Conservation (phyloP, 2,329 filamentous ascomycete species). For the Neonectria magnoliae region DNA sequence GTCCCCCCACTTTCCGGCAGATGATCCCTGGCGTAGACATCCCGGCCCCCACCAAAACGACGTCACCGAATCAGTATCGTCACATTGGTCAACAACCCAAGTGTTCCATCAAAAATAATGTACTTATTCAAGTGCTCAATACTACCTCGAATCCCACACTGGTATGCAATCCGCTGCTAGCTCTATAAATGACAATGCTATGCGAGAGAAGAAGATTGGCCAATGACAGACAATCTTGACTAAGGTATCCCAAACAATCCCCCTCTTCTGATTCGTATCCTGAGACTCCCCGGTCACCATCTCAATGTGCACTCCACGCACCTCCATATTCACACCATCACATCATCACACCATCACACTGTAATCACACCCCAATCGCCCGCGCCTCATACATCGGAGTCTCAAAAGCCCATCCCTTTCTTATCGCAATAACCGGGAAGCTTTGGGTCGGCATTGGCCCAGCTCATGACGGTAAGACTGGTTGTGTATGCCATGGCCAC, state of each 20-base stretch:
- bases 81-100: conserved; percentile 21
- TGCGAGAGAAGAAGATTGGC: conserved; percentile 26
- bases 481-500: conserved; percentile 95
- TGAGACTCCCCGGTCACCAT: conserved; percentile 5
- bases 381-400: neutral
- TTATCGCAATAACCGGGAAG: conserved; percentile 66
- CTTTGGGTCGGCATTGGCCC: conserved; percentile 70
- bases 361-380: neutral
- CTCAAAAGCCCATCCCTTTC: conserved; percentile 37
- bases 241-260: conserved; percentile 17
- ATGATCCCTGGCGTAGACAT: neutral
- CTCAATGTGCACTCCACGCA: neutral
- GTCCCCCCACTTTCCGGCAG: conserved; percentile 39
- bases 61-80: conserved; percentile 23
- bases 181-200: conserved; percentile 41
- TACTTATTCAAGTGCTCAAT: neutral
- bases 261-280: conserved; percentile 3
- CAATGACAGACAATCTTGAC: conserved; percentile 29
- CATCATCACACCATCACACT: neutral
- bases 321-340: neutral
- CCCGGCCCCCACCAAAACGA: conserved; percentile 31
- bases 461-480: conserved; percentile 83
- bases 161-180: conserved; percentile 31
- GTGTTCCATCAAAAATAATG: neutral
- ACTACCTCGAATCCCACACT: conserved; percentile 16